Evolutionary conservation across 805 yeast genomes (phyloP).

Genomic region (Yamadazyma endophytica): DNA sequence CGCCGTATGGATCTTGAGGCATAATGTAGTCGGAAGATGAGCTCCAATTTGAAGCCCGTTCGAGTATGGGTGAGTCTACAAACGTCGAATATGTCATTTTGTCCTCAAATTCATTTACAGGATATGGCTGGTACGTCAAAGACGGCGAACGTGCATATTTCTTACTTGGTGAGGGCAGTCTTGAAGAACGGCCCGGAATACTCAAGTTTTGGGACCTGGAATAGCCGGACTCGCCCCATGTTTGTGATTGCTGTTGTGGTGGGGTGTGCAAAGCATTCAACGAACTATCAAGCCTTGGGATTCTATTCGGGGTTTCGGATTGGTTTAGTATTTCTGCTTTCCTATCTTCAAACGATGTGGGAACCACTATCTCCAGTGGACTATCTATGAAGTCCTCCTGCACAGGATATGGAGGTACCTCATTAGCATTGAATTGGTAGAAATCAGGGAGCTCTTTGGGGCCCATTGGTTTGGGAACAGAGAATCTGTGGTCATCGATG

Average conservation of each 20-base stretch:
- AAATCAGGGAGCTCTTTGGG: slow-evolving; percentile 34
- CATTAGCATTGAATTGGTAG: slow-evolving; percentile 6
- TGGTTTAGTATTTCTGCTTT: slow-evolving; percentile 9
- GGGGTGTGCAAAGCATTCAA: no score
- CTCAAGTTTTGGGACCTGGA: background rate
- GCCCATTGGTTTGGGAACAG: slow-evolving; percentile 39
- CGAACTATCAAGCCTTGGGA: slow-evolving; percentile 9
- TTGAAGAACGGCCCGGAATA: background rate
- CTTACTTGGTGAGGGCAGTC: slow-evolving; percentile 26
- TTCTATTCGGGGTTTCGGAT: slow-evolving; percentile 11
- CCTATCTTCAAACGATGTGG: background rate
- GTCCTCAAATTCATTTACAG: no score
- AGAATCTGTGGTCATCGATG: no score
- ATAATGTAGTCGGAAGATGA: no score
- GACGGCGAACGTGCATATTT: slow-evolving; percentile 20
- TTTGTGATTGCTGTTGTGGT: no score
- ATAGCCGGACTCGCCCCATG: no score
- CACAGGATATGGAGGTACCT: no score
- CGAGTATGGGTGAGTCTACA: no score
- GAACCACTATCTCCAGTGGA: slow-evolving; percentile 1
- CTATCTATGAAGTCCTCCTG: no score
- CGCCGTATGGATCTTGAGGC: slow-evolving; percentile 1
- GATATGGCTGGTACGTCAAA: slow-evolving; percentile 12
- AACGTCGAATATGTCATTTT: no score
- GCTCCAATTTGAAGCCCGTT: no score